phyloP scores from a whole-genome alignment of 148 eudicot species.

The Heliamphora exappendiculata region DNA sequence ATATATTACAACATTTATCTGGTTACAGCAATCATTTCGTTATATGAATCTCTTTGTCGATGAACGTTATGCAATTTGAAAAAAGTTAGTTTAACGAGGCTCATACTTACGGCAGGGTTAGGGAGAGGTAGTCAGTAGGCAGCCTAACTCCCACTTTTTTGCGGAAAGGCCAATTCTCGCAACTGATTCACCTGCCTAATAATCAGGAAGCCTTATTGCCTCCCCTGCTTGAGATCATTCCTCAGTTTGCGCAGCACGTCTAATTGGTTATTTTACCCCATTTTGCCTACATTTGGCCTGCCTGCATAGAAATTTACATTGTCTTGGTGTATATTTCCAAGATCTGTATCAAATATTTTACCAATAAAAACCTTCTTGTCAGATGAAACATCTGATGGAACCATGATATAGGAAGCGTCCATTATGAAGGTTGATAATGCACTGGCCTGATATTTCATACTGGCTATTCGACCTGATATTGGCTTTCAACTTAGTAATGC shows the following conservation, averaged over 20 bases:
- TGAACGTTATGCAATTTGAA: not conserved
- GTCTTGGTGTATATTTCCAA: not conserved
- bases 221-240: not conserved
- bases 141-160: not conserved
- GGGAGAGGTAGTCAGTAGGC: not conserved
- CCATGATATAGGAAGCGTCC: not conserved
- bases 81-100: not conserved
- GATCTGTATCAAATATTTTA: not conserved
- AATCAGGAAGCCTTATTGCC: not conserved
- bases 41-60: not conserved
- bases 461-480: not conserved
- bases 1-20: not conserved
- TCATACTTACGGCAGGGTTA: not conserved
- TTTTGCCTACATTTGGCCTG: not conserved
- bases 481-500: not conserved
- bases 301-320: not conserved
- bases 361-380: not conserved
- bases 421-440: not conserved
- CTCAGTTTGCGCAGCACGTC: not conserved
- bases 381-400: not conserved
- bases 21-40: not conserved
- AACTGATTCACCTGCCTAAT: not conserved
- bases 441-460: not conserved
- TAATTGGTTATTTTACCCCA: not conserved
- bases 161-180: not conserved